These are phyloP conservation scores for Endotrypanum monterogeii DNA, from an alignment of 208 protist species.

Conservation along the genomic window DNA sequence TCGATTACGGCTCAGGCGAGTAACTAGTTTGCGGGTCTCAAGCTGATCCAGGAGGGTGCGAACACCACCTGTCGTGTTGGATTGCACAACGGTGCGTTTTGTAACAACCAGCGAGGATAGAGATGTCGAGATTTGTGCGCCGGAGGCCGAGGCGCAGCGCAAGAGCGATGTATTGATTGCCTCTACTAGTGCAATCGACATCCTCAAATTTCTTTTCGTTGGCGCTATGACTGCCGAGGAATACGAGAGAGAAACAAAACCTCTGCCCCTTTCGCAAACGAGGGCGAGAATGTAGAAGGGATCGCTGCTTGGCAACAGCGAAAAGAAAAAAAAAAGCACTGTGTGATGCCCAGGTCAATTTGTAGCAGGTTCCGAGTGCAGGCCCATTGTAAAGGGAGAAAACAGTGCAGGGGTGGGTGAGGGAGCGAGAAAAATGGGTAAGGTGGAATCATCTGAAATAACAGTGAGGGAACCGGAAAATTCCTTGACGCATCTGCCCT, in stretches of 20 bases:
- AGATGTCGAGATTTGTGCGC: background rate
- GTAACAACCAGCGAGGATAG: background rate
- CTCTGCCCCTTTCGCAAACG: background rate
- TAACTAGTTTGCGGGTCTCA: conserved; percentile 39
- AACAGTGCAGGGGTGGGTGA: too few relatives aligned
- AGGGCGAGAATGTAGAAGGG: too few relatives aligned
- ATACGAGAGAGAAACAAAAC: background rate
- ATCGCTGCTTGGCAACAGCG: too few relatives aligned
- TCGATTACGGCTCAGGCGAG: conserved; percentile 51
- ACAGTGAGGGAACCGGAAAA: too few relatives aligned
- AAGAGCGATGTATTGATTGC: background rate
- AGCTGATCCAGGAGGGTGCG: conserved; percentile 73
- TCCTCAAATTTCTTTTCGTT: background rate
- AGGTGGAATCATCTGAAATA: too few relatives aligned
- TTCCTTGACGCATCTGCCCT: too few relatives aligned
- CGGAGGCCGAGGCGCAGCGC: background rate
- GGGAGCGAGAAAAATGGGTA: too few relatives aligned
- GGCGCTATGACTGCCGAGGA: background rate
- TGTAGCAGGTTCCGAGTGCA: background rate
- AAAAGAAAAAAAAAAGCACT: background rate
- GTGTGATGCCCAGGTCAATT: background rate
- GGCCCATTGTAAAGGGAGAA: too few relatives aligned
- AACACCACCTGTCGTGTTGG: conserved; percentile 32
- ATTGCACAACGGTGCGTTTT: conserved; percentile 60
- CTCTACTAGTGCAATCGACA: background rate